Evolutionary conservation across 2,329 filamentous ascomycete species (phyloP).

Genomic region (Cyanodermella asteris): DNA sequence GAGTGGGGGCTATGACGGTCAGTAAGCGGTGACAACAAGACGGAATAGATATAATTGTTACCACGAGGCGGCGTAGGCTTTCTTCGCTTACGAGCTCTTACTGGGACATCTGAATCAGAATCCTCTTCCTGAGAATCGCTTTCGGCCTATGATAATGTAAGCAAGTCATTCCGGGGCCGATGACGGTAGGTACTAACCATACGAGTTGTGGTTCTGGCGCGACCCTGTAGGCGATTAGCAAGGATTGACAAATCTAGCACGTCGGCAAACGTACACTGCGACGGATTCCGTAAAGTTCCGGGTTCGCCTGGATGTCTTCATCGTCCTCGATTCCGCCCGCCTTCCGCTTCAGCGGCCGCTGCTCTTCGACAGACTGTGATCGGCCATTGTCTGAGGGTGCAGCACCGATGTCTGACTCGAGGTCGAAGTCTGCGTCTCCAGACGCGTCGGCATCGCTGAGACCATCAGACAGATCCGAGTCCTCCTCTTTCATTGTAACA

Average conservation of each 20-base stretch:
- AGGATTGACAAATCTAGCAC: too few relatives aligned
- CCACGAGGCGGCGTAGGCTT: too few relatives aligned
- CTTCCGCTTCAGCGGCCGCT: constrained; percentile 28
- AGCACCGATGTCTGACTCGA: too few relatives aligned
- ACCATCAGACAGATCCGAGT: too few relatives aligned
- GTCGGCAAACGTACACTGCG: constrained; percentile 73
- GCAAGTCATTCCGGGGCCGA: constrained; percentile 3
- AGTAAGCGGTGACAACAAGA: constrained; percentile 30
- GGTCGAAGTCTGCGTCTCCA: too few relatives aligned
- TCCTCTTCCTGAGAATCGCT: constrained; percentile 40
- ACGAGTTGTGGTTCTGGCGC: constrained; percentile 39
- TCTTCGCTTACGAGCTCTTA: constrained; percentile 38
- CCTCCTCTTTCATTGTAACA: too few relatives aligned
- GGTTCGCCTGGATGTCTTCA: constrained; percentile 72
- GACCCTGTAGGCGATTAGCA: constrained; percentile 23
- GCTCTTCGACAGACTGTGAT: too few relatives aligned
- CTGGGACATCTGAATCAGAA: constrained; percentile 52
- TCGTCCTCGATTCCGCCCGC: constrained; percentile 45
- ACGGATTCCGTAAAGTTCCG: constrained; percentile 81
- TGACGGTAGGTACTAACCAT: constrained; percentile 2
- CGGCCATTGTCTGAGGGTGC: too few relatives aligned
- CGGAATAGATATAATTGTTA: too few relatives aligned
- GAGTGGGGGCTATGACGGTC: constrained; percentile 27
- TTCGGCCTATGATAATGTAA: constrained; percentile 26
- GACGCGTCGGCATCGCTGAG: too few relatives aligned